Evolutionary conservation across 202 grass and related monocot genomes (phyloP).

Genomic region (Dendrocalamus latiflorus): DNA sequence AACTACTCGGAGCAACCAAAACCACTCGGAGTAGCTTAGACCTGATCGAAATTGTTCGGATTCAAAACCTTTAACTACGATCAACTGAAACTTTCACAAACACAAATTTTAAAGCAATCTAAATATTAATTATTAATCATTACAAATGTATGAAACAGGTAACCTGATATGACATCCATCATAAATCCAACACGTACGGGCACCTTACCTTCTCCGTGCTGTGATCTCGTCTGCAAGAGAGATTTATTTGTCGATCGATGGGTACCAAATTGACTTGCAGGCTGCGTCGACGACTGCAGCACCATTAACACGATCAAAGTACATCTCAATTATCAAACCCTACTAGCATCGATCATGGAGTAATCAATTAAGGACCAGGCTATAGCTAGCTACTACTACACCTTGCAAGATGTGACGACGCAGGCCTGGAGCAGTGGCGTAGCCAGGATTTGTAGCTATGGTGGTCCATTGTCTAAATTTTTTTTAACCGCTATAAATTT

Average conservation of each 20-base stretch:
- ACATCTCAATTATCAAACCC: not conserved
- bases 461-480: no score
- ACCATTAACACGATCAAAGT: not conserved
- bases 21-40: no score
- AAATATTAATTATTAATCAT: no score
- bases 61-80: no score
- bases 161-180: not conserved
- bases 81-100: no score
- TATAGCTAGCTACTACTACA: not conserved
- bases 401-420: not conserved
- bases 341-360: not conserved
- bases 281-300: not conserved
- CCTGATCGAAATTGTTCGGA: no score
- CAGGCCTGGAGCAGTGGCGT: no score
- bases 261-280: not conserved
- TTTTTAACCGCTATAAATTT: no score
- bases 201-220: not conserved
- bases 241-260: not conserved
- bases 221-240: not conserved
- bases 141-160: not conserved
- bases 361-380: slow-evolving; percentile 16
- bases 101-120: no score
- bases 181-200: not conserved
- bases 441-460: no score
- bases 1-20: no score